Conservation (phyloP, 2,329 filamentous ascomycete species). For the Pseudovirgaria hyperparasitica region DNA sequence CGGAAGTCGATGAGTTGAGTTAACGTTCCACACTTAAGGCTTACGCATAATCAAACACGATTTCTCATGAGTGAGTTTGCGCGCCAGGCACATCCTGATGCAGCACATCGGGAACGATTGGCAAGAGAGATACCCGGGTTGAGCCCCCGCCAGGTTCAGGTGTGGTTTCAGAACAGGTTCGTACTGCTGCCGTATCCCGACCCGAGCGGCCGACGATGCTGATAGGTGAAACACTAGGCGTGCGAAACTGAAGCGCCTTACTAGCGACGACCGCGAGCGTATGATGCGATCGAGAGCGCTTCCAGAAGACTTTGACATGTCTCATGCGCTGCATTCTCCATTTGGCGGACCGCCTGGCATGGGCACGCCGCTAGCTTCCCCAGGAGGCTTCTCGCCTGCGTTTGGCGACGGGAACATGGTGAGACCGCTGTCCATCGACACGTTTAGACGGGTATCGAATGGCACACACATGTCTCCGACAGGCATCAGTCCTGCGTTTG, state of each 20-base stretch:
- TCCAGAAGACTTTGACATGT: slow-evolving; percentile 48
- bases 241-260: slow-evolving; percentile 49
- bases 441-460: slow-evolving; percentile 47
- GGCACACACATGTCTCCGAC: slow-evolving; percentile 57
- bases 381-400: slow-evolving; percentile 25
- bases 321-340: slow-evolving; percentile 43
- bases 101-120: slow-evolving; percentile 74
- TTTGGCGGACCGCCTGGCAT: slow-evolving; percentile 33
- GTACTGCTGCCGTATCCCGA: slow-evolving; percentile 15
- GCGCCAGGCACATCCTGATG: slow-evolving; percentile 87
- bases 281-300: slow-evolving; percentile 48
- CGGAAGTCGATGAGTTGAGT: background rate
- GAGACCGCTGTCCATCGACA: slow-evolving; percentile 56
- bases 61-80: slow-evolving; percentile 97
- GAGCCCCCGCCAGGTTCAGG: slow-evolving; percentile 85
- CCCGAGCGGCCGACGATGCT: slow-evolving; percentile 1
- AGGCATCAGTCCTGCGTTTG: slow-evolving; percentile 54
- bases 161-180: slow-evolving; percentile 97
- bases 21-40: slow-evolving; percentile 38
- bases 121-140: slow-evolving; percentile 84
- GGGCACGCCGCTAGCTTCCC: slow-evolving; percentile 36
- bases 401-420: slow-evolving; percentile 46
- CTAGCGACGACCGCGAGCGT: slow-evolving; percentile 47
- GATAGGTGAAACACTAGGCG: slow-evolving; percentile 21
- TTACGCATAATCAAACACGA: slow-evolving; percentile 93